Evolutionary conservation across 192 early-diverging fungal genomes (phyloP).

Genomic region (Mortierella claussenii): DNA sequence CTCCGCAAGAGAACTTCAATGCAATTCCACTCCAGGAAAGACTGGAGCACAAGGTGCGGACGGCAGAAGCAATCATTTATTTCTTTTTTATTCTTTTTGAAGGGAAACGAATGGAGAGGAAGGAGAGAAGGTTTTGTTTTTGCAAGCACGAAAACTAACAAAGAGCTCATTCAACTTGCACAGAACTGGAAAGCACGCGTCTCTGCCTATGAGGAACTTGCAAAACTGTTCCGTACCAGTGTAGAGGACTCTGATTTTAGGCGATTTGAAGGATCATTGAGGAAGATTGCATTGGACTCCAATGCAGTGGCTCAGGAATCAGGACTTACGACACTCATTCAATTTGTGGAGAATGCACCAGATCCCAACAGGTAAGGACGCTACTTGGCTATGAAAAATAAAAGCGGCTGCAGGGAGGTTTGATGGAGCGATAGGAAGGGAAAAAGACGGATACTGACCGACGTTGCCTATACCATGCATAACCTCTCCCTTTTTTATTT

Average conservation of each 20-base stretch:
- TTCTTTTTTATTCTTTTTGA: slow-evolving; percentile 26
- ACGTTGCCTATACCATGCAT: background rate
- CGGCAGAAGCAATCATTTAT: background rate
- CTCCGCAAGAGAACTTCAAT: slow-evolving; percentile 81
- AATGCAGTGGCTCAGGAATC: slow-evolving; percentile 94
- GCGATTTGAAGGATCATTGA: slow-evolving; percentile 75
- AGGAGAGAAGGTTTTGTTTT: no score
- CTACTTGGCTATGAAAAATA: no score
- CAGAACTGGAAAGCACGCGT: slow-evolving; percentile 95
- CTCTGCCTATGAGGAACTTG: slow-evolving; percentile 84
- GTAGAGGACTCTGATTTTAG: slow-evolving; percentile 75
- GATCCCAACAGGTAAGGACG: slow-evolving; percentile 69
- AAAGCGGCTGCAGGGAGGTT: no score
- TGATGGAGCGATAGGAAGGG: no score
- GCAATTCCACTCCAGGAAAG: slow-evolving; percentile 80
- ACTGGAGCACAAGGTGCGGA: slow-evolving; percentile 81
- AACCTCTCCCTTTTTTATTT: slow-evolving; percentile 4
- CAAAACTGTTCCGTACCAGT: slow-evolving; percentile 72
- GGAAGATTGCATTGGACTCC: slow-evolving; percentile 85
- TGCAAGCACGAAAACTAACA: slow-evolving; percentile 12
- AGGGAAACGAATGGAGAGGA: no score
- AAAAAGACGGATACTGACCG: no score
- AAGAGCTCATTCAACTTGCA: background rate
- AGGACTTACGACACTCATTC: slow-evolving; percentile 78
- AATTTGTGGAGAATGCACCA: slow-evolving; percentile 85